Percentiles rank a stretch among this genome's conserved stretches.
These are phyloP conservation scores for Saccharomycopsis olivae DNA, from an alignment of 805 yeast genomes.

Conservation along the genomic window DNA sequence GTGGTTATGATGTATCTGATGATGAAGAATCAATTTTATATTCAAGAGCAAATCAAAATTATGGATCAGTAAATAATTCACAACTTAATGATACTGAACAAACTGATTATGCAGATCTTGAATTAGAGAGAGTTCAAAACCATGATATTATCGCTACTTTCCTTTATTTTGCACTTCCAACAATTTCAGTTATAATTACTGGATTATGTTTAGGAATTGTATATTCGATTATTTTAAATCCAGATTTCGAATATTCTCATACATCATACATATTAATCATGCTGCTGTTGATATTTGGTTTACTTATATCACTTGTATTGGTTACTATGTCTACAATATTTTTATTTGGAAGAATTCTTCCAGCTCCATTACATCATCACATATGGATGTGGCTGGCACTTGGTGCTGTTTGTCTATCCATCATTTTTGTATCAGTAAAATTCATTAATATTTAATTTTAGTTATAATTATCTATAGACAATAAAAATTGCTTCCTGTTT, in stretches of 20 bases:
- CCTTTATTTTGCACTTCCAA: slow-evolving; percentile 14
- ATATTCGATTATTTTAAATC: slow-evolving; percentile 12
- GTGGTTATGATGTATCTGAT: slow-evolving; percentile 4
- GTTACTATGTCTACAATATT: slow-evolving; percentile 4
- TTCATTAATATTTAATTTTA: slow-evolving; percentile 1
- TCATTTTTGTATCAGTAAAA: slow-evolving; percentile 2
- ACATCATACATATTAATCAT: slow-evolving; percentile 4
- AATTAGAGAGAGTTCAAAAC: slow-evolving; percentile 7
- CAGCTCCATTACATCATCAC: slow-evolving; percentile 15
- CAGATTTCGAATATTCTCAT: slow-evolving; percentile 3
- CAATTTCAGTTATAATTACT: slow-evolving; percentile 11
- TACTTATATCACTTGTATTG: slow-evolving; percentile 9
- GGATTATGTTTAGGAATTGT: slow-evolving; percentile 11
- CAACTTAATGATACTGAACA: neutral
- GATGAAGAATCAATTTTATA: neutral
- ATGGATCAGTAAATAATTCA: neutral
- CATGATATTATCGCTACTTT: slow-evolving; percentile 17
- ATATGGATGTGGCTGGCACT: slow-evolving; percentile 14
- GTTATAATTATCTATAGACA: too few species aligned
- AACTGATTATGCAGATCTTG: slow-evolving; percentile 7
- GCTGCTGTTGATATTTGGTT: slow-evolving; percentile 1
- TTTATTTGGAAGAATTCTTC: slow-evolving; percentile 8
- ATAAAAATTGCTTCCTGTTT: too few species aligned
- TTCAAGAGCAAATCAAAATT: neutral
- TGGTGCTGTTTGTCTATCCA: slow-evolving; percentile 4